Evolutionary conservation across 2,329 filamentous ascomycete species (phyloP), one percentile per base, ranked within the genome.

Genomic region (Colletotrichum sp.): DNA sequence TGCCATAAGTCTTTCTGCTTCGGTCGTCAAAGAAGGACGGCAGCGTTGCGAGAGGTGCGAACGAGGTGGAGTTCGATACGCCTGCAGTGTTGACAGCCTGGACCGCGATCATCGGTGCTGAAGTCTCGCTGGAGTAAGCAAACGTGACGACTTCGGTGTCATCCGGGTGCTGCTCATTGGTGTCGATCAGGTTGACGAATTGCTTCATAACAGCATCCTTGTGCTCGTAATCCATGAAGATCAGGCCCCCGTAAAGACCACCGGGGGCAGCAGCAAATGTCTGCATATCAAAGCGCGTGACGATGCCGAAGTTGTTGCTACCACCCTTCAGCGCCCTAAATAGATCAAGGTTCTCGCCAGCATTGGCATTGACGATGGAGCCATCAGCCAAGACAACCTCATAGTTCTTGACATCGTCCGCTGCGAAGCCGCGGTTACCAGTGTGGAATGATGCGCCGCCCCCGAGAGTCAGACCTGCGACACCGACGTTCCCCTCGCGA

Each of bases 311-410:
- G 77, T 90, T 90, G 72, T 83, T 86, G 24, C 83, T 83, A 18
- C 89, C 88, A 8, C 88, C 89, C 72, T 87, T 87, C 2, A 89
- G 82, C 1, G 87, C 88, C 77, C 82, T 84, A 78, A 83, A 90
- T 1, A 90, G 83, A 74, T 90, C 87, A 0, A 78, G 38, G 67
- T 89, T 82, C 3, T 80, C 63, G 0, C 76, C 67, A 1, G 71
- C 72, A 52, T 84, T 87, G 15, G 85, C 87, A 18, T 85, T 84
- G n/a, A 87, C 79, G 48, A 90, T 82, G 3, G 74, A 66, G 3
- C 88, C 87, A 63, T 83, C 79, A 1, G 85, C 84, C 2, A 89
- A 82, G 2, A 90, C 87, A 36, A 90, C 82, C 79, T 88, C 82
- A 60, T 83, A 87, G 75, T 84, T 85, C 21, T 80, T 76, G 16